phyloP scores from a whole-genome alignment of 2,329 filamentous ascomycete genomes.

The Calonectria pauciramosa region DNA sequence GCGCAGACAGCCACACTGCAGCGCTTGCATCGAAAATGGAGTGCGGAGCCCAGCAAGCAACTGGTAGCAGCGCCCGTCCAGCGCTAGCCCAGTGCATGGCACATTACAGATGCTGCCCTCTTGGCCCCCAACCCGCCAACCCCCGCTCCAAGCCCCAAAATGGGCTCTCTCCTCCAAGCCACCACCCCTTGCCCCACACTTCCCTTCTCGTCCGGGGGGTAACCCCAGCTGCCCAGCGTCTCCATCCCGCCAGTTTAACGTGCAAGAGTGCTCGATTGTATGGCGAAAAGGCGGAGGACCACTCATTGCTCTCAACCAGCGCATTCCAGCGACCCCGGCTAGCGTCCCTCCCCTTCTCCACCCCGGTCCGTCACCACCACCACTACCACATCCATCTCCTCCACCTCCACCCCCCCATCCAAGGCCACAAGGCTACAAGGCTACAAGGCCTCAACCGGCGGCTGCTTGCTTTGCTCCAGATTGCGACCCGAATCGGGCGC shows the following conservation, averaged over 20 bases:
- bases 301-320: constrained; percentile 11
- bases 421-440: constrained; percentile 19
- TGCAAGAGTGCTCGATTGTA: constrained; percentile 37
- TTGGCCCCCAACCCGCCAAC: not conserved
- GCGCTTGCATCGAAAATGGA: not conserved
- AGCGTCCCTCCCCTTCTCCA: no score
- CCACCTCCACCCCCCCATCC: not conserved
- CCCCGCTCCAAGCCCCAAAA: constrained; percentile 21
- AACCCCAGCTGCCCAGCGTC: constrained; percentile 28
- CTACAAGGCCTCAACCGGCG: constrained; percentile 7
- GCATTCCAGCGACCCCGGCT: not conserved
- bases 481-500: not conserved
- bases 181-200: constrained; percentile 32
- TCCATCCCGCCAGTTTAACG: constrained; percentile 45
- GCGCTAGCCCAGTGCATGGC: not conserved
- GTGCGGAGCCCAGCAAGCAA: not conserved
- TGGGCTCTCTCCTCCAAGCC: constrained; percentile 23
- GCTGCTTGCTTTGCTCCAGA: no score
- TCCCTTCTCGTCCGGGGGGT: constrained; percentile 33
- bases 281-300: constrained; percentile 46
- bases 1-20: not conserved
- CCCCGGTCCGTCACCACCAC: not conserved
- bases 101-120: not conserved
- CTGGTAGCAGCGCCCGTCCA: not conserved
- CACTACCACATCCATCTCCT: not conserved